phyloP scores from a whole-genome alignment of 805 yeast genomes.

The Starmerella vaccinii region DNA sequence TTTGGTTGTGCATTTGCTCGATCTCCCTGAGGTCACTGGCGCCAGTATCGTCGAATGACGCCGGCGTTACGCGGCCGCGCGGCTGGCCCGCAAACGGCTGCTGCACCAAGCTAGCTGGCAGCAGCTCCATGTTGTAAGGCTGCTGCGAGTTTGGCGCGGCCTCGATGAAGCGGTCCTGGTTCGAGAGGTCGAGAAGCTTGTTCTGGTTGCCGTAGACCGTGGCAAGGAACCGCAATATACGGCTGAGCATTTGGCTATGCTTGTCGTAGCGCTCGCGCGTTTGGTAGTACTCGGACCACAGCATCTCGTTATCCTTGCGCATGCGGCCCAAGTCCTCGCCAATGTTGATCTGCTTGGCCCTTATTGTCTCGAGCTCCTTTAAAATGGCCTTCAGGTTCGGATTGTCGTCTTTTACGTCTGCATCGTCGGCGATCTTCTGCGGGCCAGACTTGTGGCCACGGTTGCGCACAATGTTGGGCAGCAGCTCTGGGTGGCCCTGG shows the following conservation, averaged over 20 bases:
- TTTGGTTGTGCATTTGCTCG: conserved; percentile 25
- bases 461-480: conserved; percentile 79
- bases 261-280: conserved; percentile 76
- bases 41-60: conserved; percentile 5
- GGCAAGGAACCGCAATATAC: conserved; percentile 77
- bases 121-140: conserved; percentile 8
- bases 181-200: conserved; percentile 32
- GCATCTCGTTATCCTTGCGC: conserved; percentile 72
- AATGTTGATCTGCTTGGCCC: conserved; percentile 66
- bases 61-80: conserved; percentile 2
- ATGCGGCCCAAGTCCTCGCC: conserved; percentile 77
- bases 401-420: conserved; percentile 30
- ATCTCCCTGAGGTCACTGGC: conserved; percentile 24
- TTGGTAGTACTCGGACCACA: conserved; percentile 82
- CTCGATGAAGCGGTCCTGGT: conserved; percentile 15
- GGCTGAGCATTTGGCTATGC: conserved; percentile 80
- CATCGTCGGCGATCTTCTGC: neutral
- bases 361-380: conserved; percentile 63
- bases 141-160: conserved; percentile 5
- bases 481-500: conserved; percentile 67
- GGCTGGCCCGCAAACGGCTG: neutral
- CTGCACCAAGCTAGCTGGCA: conserved; percentile 10
- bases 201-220: conserved; percentile 63
- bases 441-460: conserved; percentile 32
- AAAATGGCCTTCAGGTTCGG: conserved; percentile 45